These are phyloP conservation scores for Rhodotorula mucilaginosa DNA, from an alignment of 1,284 basidiomycete genomes.

Conservation along the genomic window DNA sequence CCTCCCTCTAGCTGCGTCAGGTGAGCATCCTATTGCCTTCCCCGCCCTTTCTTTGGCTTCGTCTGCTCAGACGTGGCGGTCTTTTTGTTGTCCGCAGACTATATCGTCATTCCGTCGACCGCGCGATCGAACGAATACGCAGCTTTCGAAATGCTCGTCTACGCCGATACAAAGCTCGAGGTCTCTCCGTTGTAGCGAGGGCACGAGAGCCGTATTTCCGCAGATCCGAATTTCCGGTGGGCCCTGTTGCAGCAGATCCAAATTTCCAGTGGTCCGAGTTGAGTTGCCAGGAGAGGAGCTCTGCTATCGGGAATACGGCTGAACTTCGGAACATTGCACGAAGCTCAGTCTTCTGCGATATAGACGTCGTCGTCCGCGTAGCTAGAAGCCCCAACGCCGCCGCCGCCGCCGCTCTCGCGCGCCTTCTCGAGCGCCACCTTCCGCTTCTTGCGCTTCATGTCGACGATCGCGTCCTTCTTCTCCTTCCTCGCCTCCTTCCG, in stretches of 20 bases:
- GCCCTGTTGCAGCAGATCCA: background rate
- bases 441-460: background rate
- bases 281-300: no score
- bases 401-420: background rate
- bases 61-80: conserved; percentile 46
- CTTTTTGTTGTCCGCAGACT: conserved; percentile 49
- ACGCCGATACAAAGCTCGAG: conserved; percentile 46
- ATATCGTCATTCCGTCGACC: conserved; percentile 70
- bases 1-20: conserved; percentile 56
- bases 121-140: conserved; percentile 61
- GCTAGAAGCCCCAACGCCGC: background rate
- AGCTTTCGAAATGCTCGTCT: conserved; percentile 64
- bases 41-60: conserved; percentile 46
- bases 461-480: conserved; percentile 5
- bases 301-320: no score
- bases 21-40: conserved; percentile 51
- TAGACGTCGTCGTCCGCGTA: conserved; percentile 6
- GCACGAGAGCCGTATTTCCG: background rate
- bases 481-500: conserved; percentile 11
- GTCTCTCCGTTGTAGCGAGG: background rate
- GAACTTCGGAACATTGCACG: background rate
- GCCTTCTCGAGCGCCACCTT: background rate
- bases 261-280: no score
- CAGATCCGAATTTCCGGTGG: background rate
- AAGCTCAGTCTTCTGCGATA: conserved; percentile 18